These are phyloP conservation scores for Phytophthora meadii DNA, from an alignment of 352 stramenopile genomes.

Conservation along the genomic window DNA sequence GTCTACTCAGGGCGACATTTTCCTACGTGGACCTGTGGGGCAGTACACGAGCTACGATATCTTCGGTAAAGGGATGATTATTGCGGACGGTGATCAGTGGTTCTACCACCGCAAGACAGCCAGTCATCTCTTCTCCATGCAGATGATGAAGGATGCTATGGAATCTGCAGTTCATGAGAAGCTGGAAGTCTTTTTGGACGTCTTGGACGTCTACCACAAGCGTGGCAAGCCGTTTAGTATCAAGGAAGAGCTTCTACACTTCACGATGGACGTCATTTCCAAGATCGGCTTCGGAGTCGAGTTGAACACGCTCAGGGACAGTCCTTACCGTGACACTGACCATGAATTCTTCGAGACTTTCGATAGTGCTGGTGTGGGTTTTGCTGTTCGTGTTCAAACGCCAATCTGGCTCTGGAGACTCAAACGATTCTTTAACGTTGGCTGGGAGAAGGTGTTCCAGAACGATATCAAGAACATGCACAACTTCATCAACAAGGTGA, in stretches of 20 bases:
- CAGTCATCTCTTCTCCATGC: conserved; percentile 83
- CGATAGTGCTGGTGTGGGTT: conserved; percentile 31
- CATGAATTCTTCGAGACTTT: conserved; percentile 55
- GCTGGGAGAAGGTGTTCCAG: conserved; percentile 47
- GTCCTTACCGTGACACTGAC: conserved; percentile 34
- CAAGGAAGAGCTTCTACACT: conserved; percentile 51
- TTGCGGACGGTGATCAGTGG: conserved; percentile 46
- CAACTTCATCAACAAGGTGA: conserved; percentile 52
- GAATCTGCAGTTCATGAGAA: conserved; percentile 41
- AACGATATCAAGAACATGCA: conserved; percentile 46
- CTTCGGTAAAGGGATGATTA: conserved; percentile 60
- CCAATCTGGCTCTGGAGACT: conserved; percentile 50
- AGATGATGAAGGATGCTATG: conserved; percentile 56
- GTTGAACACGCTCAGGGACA: conserved; percentile 42
- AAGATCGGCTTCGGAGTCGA: conserved; percentile 66
- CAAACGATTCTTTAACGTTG: conserved; percentile 38
- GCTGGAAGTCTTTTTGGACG: conserved; percentile 32
- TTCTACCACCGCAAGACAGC: conserved; percentile 72
- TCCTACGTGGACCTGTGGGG: conserved; percentile 55
- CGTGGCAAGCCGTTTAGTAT: conserved; percentile 37
- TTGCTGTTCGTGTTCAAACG: conserved; percentile 35
- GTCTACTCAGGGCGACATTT: conserved; percentile 64
- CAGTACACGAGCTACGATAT: conserved; percentile 50
- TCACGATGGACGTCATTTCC: conserved; percentile 67
- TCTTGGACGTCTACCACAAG: conserved; percentile 23